Evolutionary conservation across 805 yeast genomes (phyloP), one percentile per base, ranked within the genome.

Genomic region (Yamadazyma endophytica): DNA sequence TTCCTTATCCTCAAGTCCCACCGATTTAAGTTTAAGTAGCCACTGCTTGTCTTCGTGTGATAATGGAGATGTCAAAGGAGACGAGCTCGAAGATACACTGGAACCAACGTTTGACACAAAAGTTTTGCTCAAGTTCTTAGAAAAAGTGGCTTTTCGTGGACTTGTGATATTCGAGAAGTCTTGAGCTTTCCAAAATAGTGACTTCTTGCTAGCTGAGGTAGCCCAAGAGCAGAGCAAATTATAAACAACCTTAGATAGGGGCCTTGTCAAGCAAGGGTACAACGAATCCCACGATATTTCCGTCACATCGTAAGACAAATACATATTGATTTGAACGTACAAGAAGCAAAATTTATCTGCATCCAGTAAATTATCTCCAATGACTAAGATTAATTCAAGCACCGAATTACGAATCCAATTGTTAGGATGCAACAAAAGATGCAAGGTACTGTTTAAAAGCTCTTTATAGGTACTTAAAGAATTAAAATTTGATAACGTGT

Each of bases 311-410:
- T 86, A 81, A 21, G 75, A 77, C 48, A 92, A 72, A 47, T 72
- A 87, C 1, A 86, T 81, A 37, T 85, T 69, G 8, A 92, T 70
- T 21, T 85, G 66, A 0, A 97, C 97, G 38, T 85, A 82, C 5
- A 89, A 58, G 52, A 87, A 70, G 47, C 97, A 90, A 44, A 82
- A 86, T 8, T 76, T 60, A 43, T 92, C 97, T 0, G 97, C 92
- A 14, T 77, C 67, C 9, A 82, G 67, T 16, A 88, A 54, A 44
- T 76, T 77, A 2, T 68, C 64, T 1, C 84, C 75, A 2, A 85
- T 70, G 0, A 82, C 69, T 2, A 82, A 61, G 1, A 88, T 63
- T 29, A 88, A 63, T 2, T 68, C 58, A 25, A 87, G 47, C 0
- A 82, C 74, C 2, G 82, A 71, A 41, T 84, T 86, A 22, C 95